A percentile compares a stretch with the other conserved stretches of the same genome.
These are phyloP conservation scores for Lycium ferocissimum DNA, from an alignment of 257 asterid species.

Conservation along the genomic window DNA sequence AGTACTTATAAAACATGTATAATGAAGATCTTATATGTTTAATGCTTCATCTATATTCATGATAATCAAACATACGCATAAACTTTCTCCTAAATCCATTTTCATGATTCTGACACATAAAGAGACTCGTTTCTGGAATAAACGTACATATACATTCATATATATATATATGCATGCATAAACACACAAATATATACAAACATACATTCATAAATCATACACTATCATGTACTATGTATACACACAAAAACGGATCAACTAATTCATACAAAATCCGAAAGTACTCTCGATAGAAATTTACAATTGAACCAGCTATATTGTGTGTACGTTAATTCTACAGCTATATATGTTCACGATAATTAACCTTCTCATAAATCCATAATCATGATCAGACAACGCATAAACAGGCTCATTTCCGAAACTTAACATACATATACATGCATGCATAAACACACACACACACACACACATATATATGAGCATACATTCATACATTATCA, in stretches of 20 bases:
- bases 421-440: not conserved
- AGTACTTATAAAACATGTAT: not conserved
- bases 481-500: not conserved
- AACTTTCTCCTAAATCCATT: not conserved
- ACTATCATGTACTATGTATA: too few relatives aligned
- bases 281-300: not conserved
- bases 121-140: not conserved
- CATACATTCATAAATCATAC: not conserved
- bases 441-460: not conserved
- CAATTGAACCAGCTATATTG: not conserved
- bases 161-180: too few relatives aligned
- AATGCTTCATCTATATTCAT: not conserved
- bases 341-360: not conserved
- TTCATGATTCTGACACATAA: not conserved
- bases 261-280: not conserved
- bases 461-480: not conserved
- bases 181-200: not conserved
- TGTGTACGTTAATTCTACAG: not conserved
- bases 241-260: not conserved
- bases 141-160: not conserved
- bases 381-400: not conserved
- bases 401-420: not conserved
- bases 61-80: not conserved
- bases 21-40: not conserved
- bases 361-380: not conserved